These are phyloP conservation scores for Dactylellina parvicollis DNA, from an alignment of 2,329 filamentous ascomycete genomes.

Conservation along the genomic window DNA sequence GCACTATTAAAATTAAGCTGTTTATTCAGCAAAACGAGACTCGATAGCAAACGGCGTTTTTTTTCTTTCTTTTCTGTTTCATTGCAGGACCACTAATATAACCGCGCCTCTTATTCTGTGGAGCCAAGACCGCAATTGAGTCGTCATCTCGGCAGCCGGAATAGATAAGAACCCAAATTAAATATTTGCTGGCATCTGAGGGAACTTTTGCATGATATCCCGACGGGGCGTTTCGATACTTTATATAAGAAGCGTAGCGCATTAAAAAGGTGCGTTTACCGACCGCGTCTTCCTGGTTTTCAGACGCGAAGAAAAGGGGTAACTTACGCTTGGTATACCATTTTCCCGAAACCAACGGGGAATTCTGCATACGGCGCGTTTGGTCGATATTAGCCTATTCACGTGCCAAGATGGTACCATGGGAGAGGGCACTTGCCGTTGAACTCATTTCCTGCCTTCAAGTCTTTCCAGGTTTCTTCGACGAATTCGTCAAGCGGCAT, in stretches of 20 bases:
- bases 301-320: no score
- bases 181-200: conserved; percentile 35
- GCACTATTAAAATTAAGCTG: no score
- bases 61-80: no score
- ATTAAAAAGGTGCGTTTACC: no score
- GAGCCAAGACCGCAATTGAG: background rate
- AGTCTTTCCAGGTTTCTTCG: conserved; percentile 63
- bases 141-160: background rate
- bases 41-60: no score
- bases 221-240: conserved; percentile 31
- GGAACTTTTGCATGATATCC: conserved; percentile 28
- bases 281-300: no score
- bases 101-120: no score
- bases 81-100: no score
- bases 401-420: background rate
- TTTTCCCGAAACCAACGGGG: conserved; percentile 38
- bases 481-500: conserved; percentile 65
- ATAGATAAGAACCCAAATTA: background rate
- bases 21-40: no score
- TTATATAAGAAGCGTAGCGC: background rate
- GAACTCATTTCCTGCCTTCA: conserved; percentile 63
- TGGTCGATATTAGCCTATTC: background rate
- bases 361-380: conserved; percentile 15
- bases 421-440: conserved; percentile 56
- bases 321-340: conserved; percentile 30